phyloP scores from a whole-genome alignment of 768 basidiomycete species.

The Lanmaoa pseudosensibilis region DNA sequence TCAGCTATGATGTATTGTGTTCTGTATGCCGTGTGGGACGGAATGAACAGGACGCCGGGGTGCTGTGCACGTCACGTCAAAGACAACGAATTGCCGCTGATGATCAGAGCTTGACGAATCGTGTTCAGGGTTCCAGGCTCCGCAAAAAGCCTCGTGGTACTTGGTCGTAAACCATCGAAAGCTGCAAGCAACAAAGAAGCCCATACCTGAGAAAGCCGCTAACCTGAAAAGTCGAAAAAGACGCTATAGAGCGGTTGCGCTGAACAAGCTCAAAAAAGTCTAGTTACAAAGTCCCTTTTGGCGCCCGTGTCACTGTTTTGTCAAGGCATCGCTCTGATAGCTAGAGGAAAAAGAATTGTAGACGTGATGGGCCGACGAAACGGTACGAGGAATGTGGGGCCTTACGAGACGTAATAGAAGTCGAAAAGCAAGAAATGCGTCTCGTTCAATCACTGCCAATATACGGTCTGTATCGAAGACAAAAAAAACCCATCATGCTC shows the following conservation, averaged over 20 bases:
- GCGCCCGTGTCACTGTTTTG: too few relatives aligned
- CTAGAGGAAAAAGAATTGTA: background rate
- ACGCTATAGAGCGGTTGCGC: background rate
- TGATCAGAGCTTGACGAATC: background rate
- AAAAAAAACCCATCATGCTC: background rate
- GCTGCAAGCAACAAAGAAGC: background rate
- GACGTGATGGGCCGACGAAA: background rate
- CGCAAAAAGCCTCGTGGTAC: background rate
- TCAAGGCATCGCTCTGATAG: background rate
- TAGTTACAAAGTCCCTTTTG: too few relatives aligned
- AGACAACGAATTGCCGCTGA: background rate
- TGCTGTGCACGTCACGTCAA: background rate
- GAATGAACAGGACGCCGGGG: background rate
- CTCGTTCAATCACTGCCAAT: too few relatives aligned
- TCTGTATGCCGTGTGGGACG: background rate
- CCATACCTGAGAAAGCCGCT: background rate
- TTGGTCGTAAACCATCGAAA: background rate
- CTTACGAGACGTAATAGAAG: conserved; percentile 1
- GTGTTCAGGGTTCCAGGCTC: background rate
- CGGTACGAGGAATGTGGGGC: background rate
- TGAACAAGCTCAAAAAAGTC: background rate
- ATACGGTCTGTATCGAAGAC: background rate
- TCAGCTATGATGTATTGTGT: background rate
- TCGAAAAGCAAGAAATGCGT: too few relatives aligned
- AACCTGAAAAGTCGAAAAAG: background rate